These are phyloP conservation scores for Glutinoglossum americanum DNA, from an alignment of 495 filamentous ascomycete genomes.

Conservation along the genomic window DNA sequence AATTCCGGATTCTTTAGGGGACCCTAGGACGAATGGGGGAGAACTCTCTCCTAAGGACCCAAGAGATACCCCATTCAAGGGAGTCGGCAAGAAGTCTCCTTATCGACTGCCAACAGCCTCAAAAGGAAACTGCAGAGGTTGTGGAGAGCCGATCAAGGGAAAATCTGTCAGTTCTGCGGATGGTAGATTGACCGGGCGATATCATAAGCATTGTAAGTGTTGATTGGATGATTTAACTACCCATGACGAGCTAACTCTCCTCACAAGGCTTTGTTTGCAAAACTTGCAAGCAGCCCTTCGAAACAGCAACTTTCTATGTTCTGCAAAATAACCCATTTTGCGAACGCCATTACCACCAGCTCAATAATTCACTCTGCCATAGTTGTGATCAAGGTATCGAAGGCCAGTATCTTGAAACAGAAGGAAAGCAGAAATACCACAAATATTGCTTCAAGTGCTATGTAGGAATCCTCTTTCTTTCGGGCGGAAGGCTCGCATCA, in stretches of 20 bases:
- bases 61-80: not conserved
- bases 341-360: slow-evolving; percentile 76
- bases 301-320: slow-evolving; percentile 84
- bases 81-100: not conserved
- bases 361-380: slow-evolving; percentile 68
- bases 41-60: not conserved
- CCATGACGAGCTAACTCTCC: not conserved
- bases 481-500: not conserved
- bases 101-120: slow-evolving; percentile 3
- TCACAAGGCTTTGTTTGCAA: slow-evolving; percentile 57
- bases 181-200: slow-evolving; percentile 78
- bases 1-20: slow-evolving; percentile 15
- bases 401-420: slow-evolving; percentile 83
- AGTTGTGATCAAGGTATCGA: slow-evolving; percentile 74
- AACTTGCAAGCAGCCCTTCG: slow-evolving; percentile 61
- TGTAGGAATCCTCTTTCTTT: slow-evolving; percentile 16
- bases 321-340: slow-evolving; percentile 73
- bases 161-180: slow-evolving; percentile 90
- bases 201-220: slow-evolving; percentile 56
- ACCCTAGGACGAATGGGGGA: slow-evolving; percentile 10
- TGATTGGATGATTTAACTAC: not conserved
- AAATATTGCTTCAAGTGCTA: slow-evolving; percentile 66
- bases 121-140: slow-evolving; percentile 71
- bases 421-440: slow-evolving; percentile 60
- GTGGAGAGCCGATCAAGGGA: slow-evolving; percentile 54